phyloP scores from a whole-genome alignment of 495 filamentous ascomycete genomes.

The Neurospora sp. region DNA sequence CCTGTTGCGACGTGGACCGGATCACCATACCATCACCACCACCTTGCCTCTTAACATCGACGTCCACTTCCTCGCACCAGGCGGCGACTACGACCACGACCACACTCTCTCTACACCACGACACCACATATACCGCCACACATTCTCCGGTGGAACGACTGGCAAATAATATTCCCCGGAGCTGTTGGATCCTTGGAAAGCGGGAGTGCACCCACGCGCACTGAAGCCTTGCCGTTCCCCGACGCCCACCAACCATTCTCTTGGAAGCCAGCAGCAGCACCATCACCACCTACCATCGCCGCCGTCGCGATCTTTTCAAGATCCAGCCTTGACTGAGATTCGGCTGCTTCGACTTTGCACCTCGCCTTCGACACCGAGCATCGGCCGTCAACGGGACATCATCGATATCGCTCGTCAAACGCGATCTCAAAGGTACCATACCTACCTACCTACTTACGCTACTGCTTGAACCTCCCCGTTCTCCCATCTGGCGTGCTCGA shows the following conservation, averaged over 20 bases:
- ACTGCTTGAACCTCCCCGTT: neutral
- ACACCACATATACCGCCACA: neutral
- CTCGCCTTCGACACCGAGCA: neutral
- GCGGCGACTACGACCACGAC: neutral
- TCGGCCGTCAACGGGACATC: neutral
- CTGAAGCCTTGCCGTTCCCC: neutral
- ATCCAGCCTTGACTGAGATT: neutral
- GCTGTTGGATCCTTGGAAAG: neutral
- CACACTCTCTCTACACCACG: neutral
- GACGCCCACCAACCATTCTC: neutral
- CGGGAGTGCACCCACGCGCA: neutral
- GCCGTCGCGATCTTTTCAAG: neutral
- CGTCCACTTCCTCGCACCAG: neutral
- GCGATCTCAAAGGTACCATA: neutral
- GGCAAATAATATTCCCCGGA: neutral
- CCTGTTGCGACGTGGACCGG: neutral
- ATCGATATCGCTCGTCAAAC: neutral
- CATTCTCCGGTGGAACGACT: neutral
- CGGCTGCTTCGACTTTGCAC: neutral
- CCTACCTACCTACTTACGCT: neutral
- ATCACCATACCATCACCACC: neutral
- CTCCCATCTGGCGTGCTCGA: neutral
- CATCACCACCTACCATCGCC: neutral
- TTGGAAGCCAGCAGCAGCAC: neutral
- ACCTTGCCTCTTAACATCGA: neutral